phyloP scores from a whole-genome alignment of 2,329 filamentous ascomycete genomes.

The Harringtonia aguacate region DNA sequence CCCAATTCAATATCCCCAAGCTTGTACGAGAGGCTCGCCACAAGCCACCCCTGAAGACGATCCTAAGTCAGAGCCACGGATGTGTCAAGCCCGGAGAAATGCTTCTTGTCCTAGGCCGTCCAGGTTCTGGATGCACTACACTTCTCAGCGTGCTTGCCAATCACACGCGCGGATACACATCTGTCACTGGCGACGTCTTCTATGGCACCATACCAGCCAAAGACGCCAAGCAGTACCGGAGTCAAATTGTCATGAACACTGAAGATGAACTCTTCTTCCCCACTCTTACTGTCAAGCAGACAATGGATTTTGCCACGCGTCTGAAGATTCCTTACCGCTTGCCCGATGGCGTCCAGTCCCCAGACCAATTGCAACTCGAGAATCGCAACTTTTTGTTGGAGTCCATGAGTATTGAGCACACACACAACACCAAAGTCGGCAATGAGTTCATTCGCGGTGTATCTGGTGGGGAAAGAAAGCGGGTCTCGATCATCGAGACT shows the following conservation, averaged over 20 bases:
- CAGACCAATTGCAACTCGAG: conserved; percentile 33
- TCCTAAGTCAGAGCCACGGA: conserved; percentile 51
- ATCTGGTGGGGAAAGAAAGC: conserved; percentile 56
- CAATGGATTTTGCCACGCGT: conserved; percentile 52
- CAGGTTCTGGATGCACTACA: conserved; percentile 45
- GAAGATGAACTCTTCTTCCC: conserved; percentile 61
- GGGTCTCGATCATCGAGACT: conserved; percentile 65
- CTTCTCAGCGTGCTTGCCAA: conserved; percentile 56
- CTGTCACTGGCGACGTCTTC: conserved; percentile 52
- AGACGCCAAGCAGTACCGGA: conserved; percentile 28
- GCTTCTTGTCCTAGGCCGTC: conserved; percentile 44
- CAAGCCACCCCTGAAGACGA: conserved; percentile 51
- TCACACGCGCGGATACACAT: conserved; percentile 51
- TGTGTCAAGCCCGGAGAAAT: conserved; percentile 43
- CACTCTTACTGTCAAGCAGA: conserved; percentile 55
- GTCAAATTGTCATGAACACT: conserved; percentile 43
- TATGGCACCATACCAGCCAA: conserved; percentile 41
- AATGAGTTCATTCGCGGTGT: conserved; percentile 53
- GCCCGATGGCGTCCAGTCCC: conserved; percentile 27
- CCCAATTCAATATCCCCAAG: conserved; percentile 35
- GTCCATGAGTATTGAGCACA: conserved; percentile 52
- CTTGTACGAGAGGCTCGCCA: conserved; percentile 38
- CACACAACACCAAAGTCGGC: conserved; percentile 55
- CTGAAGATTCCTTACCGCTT: conserved; percentile 43
- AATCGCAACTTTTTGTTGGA: conserved; percentile 43